A percentile compares a stretch with the other conserved stretches of the same genome.
Evolutionary conservation across 1,284 basidiomycete species (phyloP).

Genomic region (Ustanciosporium gigantosporum): DNA sequence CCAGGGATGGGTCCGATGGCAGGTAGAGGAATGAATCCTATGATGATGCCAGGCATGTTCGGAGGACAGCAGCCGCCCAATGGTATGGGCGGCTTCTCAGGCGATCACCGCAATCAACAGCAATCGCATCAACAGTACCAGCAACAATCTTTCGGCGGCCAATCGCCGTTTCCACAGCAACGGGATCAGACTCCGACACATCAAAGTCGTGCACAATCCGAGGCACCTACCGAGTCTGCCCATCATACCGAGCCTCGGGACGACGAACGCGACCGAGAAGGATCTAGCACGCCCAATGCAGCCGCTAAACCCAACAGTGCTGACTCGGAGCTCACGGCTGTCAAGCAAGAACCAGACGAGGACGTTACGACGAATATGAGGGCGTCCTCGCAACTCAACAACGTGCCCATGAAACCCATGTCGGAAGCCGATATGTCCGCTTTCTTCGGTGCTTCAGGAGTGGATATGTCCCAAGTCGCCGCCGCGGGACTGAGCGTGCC

Average conservation of each 20-base stretch:
- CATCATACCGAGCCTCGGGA: background rate
- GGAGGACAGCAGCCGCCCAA: conserved; percentile 13
- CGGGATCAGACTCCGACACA: conserved; percentile 5
- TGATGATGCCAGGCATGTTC: conserved; percentile 39
- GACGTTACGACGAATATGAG: too few species aligned
- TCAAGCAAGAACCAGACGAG: background rate
- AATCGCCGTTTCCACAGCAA: too few species aligned
- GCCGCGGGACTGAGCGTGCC: conserved; percentile 12
- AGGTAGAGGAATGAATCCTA: conserved; percentile 12
- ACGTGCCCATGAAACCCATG: conserved; percentile 15
- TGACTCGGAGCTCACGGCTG: too few species aligned
- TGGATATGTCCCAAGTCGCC: conserved; percentile 21
- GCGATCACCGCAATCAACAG: conserved; percentile 10
- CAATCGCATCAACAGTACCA: conserved; percentile 5
- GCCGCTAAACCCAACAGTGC: background rate
- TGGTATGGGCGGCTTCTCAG: conserved; percentile 1
- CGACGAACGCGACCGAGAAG: background rate
- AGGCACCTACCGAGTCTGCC: background rate
- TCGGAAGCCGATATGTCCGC: conserved; percentile 29
- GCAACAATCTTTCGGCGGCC: too few species aligned
- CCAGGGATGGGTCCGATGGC: conserved; percentile 15
- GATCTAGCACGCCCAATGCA: background rate
- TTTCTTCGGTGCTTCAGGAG: conserved; percentile 30
- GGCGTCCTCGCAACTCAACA: too few species aligned
- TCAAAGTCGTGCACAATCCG: background rate